Evolutionary conservation across 148 eudicot genomes (phyloP), one percentile per base, ranked within the genome.

Genomic region (Cornus florida): DNA sequence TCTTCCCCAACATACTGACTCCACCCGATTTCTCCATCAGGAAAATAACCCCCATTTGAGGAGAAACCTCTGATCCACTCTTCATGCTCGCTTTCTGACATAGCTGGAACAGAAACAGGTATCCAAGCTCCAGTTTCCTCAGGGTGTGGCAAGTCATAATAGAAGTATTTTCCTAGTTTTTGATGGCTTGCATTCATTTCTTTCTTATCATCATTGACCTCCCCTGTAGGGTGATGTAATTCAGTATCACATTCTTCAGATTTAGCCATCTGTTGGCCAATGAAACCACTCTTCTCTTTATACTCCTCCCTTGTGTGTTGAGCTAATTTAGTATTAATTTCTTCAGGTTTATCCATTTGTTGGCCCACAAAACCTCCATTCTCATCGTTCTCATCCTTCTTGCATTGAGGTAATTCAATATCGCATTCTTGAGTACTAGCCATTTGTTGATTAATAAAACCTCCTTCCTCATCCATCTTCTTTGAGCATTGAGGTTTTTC

Each of bases 81-180:
- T 82, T 86, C 87, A 23, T 75, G 84, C 72, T 78, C 85, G 69
- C 67, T 86, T 86, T 83, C 88, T 6, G 89, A 86, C 80, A 90
- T 77, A 48, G 90, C 89, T 39, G 92, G 92, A 73, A 90, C 86
- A 2, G 92, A 90, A 50, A 90, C 92, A 4, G 92, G 92, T 77
- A 90, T 90, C 92, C 92, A 90, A 50, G 86, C 85, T 33, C 92
- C 92, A 32, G 92, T 90, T 81, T 88, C 92, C 80, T 90, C 92
- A 66, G 89, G 84, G 77, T 86, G 81, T 12, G 92, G 92, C 59
- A 86, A 56, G 67, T 88, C 92, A 72, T 90, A 90, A 50, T 76
- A 79, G 78, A 90, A 88, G 68, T 82, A 81, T 64, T 84, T 86
- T 9, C 84, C 83, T 12, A 46, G 78, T 73, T 81, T 80, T 50